These are phyloP conservation scores for Kwoniella sp. DNA, from an alignment of 768 basidiomycete genomes.

Conservation along the genomic window DNA sequence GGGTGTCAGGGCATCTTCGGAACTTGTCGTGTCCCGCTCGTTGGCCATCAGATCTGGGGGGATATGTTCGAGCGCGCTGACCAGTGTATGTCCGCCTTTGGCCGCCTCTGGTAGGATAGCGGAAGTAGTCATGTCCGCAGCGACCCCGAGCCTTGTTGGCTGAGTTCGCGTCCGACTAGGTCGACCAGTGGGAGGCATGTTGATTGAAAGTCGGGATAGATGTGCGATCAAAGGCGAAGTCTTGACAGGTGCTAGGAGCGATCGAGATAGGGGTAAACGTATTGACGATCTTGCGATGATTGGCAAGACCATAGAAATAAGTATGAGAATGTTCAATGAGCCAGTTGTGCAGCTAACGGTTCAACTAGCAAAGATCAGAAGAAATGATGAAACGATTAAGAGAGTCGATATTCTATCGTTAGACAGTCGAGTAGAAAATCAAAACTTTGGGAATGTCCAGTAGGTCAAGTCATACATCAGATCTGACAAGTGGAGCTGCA, in stretches of 20 bases:
- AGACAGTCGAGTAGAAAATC: not conserved
- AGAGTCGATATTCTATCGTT: not conserved
- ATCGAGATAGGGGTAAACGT: not conserved
- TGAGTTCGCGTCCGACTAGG: constrained; percentile 1
- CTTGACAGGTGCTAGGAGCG: not conserved
- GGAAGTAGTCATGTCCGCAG: not conserved
- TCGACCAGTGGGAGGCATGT: constrained; percentile 12
- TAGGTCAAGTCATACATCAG: too few relatives aligned
- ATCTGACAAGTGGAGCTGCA: too few relatives aligned
- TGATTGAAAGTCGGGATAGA: not conserved
- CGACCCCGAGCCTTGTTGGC: not conserved
- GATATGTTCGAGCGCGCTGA: constrained; percentile 40
- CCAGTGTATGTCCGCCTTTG: constrained; percentile 23
- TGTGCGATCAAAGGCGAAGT: not conserved
- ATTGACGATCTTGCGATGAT: not conserved
- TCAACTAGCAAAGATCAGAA: too few relatives aligned
- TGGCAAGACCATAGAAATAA: not conserved
- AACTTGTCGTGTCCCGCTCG: constrained; percentile 1
- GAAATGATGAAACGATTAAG: too few relatives aligned
- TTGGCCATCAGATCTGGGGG: not conserved
- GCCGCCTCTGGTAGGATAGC: not conserved
- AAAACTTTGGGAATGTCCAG: too few relatives aligned
- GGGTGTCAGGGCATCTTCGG: constrained; percentile 34
- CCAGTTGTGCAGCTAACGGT: too few relatives aligned
- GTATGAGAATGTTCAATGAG: not conserved